Conservation (phyloP, 2,329 filamentous ascomycete species). For the Aureobasidium sp. region DNA sequence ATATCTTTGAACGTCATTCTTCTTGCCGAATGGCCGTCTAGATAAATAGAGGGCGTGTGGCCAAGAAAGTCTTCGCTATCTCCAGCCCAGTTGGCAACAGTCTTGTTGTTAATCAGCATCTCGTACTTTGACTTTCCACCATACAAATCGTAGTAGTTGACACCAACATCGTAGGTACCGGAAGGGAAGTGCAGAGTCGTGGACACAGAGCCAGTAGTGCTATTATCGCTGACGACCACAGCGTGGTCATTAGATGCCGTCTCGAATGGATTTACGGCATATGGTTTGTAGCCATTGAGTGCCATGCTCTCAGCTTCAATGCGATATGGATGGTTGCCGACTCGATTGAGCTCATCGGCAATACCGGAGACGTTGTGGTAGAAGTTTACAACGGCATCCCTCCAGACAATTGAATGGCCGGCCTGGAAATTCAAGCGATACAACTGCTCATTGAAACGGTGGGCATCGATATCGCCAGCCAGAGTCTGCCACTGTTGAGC, state of each 20-base stretch:
- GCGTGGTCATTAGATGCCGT: constrained; percentile 50
- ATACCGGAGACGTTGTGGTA: constrained; percentile 57
- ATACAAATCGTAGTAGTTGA: constrained; percentile 60
- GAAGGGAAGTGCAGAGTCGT: constrained; percentile 42
- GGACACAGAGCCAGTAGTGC: constrained; percentile 33
- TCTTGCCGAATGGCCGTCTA: constrained; percentile 60
- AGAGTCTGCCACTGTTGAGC: constrained; percentile 48
- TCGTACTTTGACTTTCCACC: constrained; percentile 52
- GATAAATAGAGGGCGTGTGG: constrained; percentile 49
- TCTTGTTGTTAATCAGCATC: constrained; percentile 46
- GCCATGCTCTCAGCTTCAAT: constrained; percentile 63
- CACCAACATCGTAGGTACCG: constrained; percentile 55
- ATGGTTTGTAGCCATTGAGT: constrained; percentile 50
- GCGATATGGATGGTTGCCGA: constrained; percentile 56
- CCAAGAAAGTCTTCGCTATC: constrained; percentile 56
- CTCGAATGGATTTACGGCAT: constrained; percentile 52
- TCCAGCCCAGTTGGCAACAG: constrained; percentile 49
- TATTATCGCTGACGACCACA: constrained; percentile 51
- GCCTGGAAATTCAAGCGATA: constrained; percentile 59
- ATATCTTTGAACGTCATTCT: constrained; percentile 53
- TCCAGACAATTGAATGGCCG: constrained; percentile 64
- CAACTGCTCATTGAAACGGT: constrained; percentile 53
- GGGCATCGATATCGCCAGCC: constrained; percentile 49
- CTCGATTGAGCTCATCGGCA: constrained; percentile 48
- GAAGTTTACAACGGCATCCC: constrained; percentile 59